A percentile compares a stretch with the other conserved stretches of the same genome.
These are phyloP conservation scores for Fraxinus paxiana DNA, from an alignment of 305 asterid genomes.

Conservation along the genomic window DNA sequence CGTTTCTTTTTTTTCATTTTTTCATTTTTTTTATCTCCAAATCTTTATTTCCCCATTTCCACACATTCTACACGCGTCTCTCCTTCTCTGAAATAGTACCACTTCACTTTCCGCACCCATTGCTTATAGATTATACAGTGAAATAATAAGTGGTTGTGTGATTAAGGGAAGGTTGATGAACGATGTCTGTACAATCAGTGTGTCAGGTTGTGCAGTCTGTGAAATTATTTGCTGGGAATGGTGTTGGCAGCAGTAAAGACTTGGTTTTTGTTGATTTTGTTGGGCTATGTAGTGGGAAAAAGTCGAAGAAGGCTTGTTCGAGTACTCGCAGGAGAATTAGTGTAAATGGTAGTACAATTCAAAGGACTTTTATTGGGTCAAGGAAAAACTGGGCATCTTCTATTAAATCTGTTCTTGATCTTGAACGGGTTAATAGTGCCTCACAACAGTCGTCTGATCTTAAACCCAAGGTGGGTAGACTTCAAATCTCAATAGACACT, in stretches of 20 bases:
- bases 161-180: constrained; percentile 26
- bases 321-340: constrained; percentile 32
- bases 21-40: constrained; percentile 31
- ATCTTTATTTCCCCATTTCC: constrained; percentile 45
- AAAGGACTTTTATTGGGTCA: constrained; percentile 33
- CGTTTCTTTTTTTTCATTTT: constrained; percentile 3
- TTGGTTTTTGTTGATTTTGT: constrained; percentile 47
- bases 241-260: constrained; percentile 28
- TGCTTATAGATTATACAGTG: not conserved
- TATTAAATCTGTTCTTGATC: constrained; percentile 50
- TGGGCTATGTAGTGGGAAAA: constrained; percentile 39
- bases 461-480: constrained; percentile 42
- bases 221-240: constrained; percentile 41
- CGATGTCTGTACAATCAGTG: constrained; percentile 51
- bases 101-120: not conserved
- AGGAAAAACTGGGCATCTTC: constrained; percentile 38
- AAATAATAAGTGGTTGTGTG: not conserved
- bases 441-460: constrained; percentile 29
- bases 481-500: not conserved
- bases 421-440: constrained; percentile 35
- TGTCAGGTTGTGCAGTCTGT: constrained; percentile 54
- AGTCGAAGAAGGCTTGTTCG: constrained; percentile 29
- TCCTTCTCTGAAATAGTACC: not conserved
- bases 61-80: constrained; percentile 31
- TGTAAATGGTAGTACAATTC: constrained; percentile 23